A percentile compares a stretch with the other conserved stretches of the same genome.
phyloP scores from a whole-genome alignment of 2,329 filamentous ascomycete species.

The Fusarium kyushuense region DNA sequence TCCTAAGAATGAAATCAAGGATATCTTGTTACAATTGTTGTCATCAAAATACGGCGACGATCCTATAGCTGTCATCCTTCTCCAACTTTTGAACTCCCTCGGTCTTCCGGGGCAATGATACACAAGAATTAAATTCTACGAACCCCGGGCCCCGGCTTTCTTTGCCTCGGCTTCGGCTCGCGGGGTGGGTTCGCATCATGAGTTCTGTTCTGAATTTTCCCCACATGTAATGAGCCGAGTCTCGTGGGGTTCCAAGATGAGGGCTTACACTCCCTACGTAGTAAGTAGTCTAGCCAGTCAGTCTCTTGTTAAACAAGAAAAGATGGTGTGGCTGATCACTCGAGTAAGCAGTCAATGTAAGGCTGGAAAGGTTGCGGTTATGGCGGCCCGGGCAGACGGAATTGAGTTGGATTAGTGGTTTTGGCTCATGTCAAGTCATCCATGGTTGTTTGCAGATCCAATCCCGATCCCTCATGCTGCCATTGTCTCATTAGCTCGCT shows the following conservation, averaged over 20 bases:
- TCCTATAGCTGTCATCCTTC: slow-evolving; percentile 7
- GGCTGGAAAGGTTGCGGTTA: slow-evolving; percentile 16
- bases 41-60: neutral
- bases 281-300: neutral
- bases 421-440: slow-evolving; percentile 20
- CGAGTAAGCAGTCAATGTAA: neutral
- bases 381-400: slow-evolving; percentile 38
- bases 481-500: slow-evolving; percentile 7
- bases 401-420: slow-evolving; percentile 19
- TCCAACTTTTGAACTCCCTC: slow-evolving; percentile 25
- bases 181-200: slow-evolving; percentile 26
- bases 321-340: slow-evolving; percentile 9
- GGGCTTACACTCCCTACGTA: neutral
- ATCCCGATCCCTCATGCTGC: slow-evolving; percentile 3
- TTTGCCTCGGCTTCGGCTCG: slow-evolving; percentile 50
- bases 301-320: neutral
- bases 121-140: slow-evolving; percentile 15
- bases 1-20: neutral
- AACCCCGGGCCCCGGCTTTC: slow-evolving; percentile 40
- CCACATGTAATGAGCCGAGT: slow-evolving; percentile 33
- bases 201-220: slow-evolving; percentile 25
- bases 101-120: slow-evolving; percentile 40
- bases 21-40: neutral
- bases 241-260: slow-evolving; percentile 20
- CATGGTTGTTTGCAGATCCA: slow-evolving; percentile 12